Base-by-base conservation (phyloP, 306 rosid species). In the Cucumis hystrix region DNA sequence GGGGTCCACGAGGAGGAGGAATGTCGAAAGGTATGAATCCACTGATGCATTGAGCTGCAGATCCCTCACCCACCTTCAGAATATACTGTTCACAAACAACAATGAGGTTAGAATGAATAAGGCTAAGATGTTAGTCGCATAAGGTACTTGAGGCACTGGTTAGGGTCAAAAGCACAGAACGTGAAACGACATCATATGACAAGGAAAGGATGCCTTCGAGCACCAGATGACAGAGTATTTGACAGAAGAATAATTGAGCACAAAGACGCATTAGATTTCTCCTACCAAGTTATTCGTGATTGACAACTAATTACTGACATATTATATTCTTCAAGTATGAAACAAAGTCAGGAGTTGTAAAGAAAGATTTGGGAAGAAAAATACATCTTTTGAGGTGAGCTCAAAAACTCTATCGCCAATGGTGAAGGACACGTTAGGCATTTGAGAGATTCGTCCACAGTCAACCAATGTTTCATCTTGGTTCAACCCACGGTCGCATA, bases 1-100 rank as follows among this genome's bases (percentile, higher is more conserved):
- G 88, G 75, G 99, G 96, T 74, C 99, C 99, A 39, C 88, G 87
- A 57, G 99, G 98, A 79, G 98, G 99, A 84, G 99, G 90, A 78
- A 92, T 45, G 80, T 95, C 99, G 82, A 92, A 3, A 71, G 89
- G 83, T 14, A 61, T 86, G 81, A 95, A 95, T 68, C 99, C 98
- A 79, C 98, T 95, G 18, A 92, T 88, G 90, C 99, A 95, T 85
- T 92, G 96, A 41, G 90, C 89, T 69, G 65, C 55, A 86, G 88
- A 0, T 67, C 97, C 99, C 80, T 92, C 86, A 0, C 88, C 93
- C 67, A 91, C 85, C 88, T 92, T 86, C 56, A 95, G 86, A 80
- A 89, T 85, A 81, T 95, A 95, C 97, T 95, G 92, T 77, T 83
- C 13, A 84, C 80, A 79, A 57, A 69, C 25, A 39, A 12, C 56